Base-by-base conservation (phyloP, 768 basidiomycete species). In the Mycena capillaripes region DNA sequence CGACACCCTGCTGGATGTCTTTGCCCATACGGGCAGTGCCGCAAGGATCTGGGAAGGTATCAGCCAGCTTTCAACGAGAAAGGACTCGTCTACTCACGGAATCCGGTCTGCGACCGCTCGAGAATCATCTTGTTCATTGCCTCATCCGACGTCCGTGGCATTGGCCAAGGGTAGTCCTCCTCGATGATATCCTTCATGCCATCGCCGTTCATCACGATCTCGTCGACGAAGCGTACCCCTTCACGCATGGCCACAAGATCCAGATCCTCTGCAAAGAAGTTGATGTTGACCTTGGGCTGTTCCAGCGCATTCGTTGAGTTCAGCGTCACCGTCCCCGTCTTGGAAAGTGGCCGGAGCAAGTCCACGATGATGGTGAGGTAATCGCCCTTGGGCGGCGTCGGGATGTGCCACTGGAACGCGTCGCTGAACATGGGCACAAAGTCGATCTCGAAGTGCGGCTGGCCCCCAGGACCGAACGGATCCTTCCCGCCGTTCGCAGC, bases 341-440 rank as follows among this genome's bases (percentile, higher is more conserved):
- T 71, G 32, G 70, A 71, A 10, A 71, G 25, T n/a, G 70, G 70
- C 3, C 70, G 57, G 23, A 71, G 70, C 19, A 71, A 12, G 34
- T 71, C 70, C 7, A 71, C 70, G 42, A 71, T 71, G 52, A 71
- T 21, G 14, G 70, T 71, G 32, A 66, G 25, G 52, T 62, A 71
- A 52, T 66, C 70, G 3, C 70, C 70, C 16, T 25, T 27, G 25
- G 70, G 40, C 9, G 70, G 70, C 21, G 70, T 71, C 16, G 70
- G 70, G 52, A 71, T 71, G 44, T 71, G 70, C 70, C 70, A 71
- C 52, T 71, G 70, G 70, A 71, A 71, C 40, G 70, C 70, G 52
- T 71, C 70, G 50, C 70, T 66, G 70, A 71, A 71, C 70, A 71
- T 71, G 25, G 70, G 70, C 5, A 71, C 70, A 36, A 71, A 71